Conservation (phyloP, 768 basidiomycete genomes). For the Suillus subluteus region DNA sequence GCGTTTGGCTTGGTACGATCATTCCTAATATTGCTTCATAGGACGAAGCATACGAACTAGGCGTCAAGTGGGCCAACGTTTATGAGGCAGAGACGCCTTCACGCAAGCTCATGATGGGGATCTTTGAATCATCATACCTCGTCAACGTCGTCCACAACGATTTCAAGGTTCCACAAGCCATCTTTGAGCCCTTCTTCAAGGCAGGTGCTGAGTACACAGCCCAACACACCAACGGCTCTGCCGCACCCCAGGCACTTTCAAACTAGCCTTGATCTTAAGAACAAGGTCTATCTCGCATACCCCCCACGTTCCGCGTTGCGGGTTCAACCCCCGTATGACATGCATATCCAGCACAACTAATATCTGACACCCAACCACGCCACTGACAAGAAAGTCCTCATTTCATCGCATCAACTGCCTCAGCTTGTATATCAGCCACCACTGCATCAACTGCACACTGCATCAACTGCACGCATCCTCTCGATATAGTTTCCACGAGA, state of each 20-base stretch:
- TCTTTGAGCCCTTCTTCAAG: constrained; percentile 86
- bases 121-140: constrained; percentile 84
- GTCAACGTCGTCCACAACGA: constrained; percentile 98
- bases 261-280: constrained; percentile 25
- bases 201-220: constrained; percentile 66
- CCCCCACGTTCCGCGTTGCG: constrained; percentile 46
- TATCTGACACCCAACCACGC: constrained; percentile 13
- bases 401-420: constrained; percentile 23
- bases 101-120: constrained; percentile 70
- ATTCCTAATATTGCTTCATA: constrained; percentile 32
- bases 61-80: constrained; percentile 86
- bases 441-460: constrained; percentile 69
- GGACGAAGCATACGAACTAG: constrained; percentile 96
- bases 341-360: constrained; percentile 24
- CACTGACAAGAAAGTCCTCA: constrained; percentile 32
- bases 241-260: constrained; percentile 42
- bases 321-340: constrained; percentile 85
- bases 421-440: constrained; percentile 29
- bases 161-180: constrained; percentile 82
- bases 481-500: constrained; percentile 21
- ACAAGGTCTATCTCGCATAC: constrained; percentile 35
- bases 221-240: constrained; percentile 36
- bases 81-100: constrained; percentile 81
- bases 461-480: constrained; percentile 59
- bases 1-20: constrained; percentile 1